A percentile compares a stretch with the other conserved stretches of the same genome.
Conservation (phyloP, 805 yeast genomes). For the Nakazawaea wickerhamii region DNA sequence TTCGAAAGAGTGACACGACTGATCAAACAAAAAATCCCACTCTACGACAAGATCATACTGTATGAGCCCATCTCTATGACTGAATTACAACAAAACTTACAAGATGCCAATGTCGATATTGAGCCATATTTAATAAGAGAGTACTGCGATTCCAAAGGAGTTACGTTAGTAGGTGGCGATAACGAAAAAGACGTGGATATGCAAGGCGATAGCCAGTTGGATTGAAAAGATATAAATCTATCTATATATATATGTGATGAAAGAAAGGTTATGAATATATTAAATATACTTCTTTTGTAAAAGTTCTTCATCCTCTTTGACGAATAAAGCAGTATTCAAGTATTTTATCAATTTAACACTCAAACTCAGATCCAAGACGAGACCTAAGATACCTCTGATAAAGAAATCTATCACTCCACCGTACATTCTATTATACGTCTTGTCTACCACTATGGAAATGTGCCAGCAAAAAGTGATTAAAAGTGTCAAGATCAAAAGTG, state of each 20-base stretch:
- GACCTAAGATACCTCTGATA: slow-evolving; percentile 7
- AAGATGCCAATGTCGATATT: slow-evolving; percentile 14
- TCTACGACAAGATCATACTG: slow-evolving; percentile 18
- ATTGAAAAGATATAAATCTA: not conserved
- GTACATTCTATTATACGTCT: slow-evolving; percentile 13
- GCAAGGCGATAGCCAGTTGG: not conserved
- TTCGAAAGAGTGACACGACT: slow-evolving; percentile 17
- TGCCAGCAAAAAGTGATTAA: slow-evolving; percentile 6
- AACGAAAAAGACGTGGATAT: slow-evolving; percentile 3
- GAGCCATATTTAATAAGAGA: slow-evolving; percentile 19
- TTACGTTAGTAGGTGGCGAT: slow-evolving; percentile 16
- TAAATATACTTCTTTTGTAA: slow-evolving; percentile 23
- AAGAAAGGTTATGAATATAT: not conserved
- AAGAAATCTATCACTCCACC: slow-evolving; percentile 8
- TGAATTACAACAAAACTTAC: slow-evolving; percentile 16
- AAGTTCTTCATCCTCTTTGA: slow-evolving; percentile 21
- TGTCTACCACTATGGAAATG: slow-evolving; percentile 5
- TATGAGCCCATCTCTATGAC: slow-evolving; percentile 22
- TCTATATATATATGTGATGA: not conserved
- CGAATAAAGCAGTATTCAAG: slow-evolving; percentile 19
- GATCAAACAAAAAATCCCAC: slow-evolving; percentile 15
- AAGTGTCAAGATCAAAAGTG: slow-evolving; percentile 13
- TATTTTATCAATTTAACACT: slow-evolving; percentile 17
- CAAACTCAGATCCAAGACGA: slow-evolving; percentile 16
- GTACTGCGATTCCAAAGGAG: slow-evolving; percentile 26